Base-by-base conservation (phyloP, 345 rosid species). In the Moringa oleifera region DNA sequence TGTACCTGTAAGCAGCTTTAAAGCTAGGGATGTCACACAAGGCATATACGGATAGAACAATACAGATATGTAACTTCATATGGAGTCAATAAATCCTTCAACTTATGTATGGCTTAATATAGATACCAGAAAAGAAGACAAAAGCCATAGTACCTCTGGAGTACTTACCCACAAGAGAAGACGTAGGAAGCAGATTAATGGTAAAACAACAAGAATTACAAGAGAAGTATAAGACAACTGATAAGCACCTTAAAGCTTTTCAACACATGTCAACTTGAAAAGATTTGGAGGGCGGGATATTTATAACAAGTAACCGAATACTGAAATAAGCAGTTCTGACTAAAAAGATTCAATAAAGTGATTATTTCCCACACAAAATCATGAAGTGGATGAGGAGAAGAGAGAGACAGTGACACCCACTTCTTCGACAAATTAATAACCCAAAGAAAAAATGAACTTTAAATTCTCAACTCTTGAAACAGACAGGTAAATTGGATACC, bases 1-100 rank as follows among this genome's bases (percentile, higher is more conserved):
- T 58, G 80, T 68, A 80, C 77, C 80, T 76, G 73, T 77, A 76
- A 76, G 76, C 78, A 74, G 71, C 77, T 76, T 78, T 53, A 55
- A 71, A 62, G 77, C 81, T 74, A 80, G 50, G 47, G 47, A 4
- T 41, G 47, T 41, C 47, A 41, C 47, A 11, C 47, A 41, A 41
- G 47, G 47, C 17, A 41, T 4, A 41, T 41, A 41, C 12, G 47
- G 47, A 41, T n/a, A 54, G 57, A 66, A 64, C 51, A 50, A 73
- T 49, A 53, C 55, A 65, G 33, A 67, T 45, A 22, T 25, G 56
- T 52, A 65, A 66, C 53, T 52, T 65, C 36, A 59, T 55, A 49
- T 41, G n/a, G 55, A 68, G 28, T 59, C 52, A 58, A 59, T 28
- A 19, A 16, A 47, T 66, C 53, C 53, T 50, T 37, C 20, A 31